Base-by-base conservation (phyloP, 2,329 filamentous ascomycete genomes). In the Botrytis paeoniae region DNA sequence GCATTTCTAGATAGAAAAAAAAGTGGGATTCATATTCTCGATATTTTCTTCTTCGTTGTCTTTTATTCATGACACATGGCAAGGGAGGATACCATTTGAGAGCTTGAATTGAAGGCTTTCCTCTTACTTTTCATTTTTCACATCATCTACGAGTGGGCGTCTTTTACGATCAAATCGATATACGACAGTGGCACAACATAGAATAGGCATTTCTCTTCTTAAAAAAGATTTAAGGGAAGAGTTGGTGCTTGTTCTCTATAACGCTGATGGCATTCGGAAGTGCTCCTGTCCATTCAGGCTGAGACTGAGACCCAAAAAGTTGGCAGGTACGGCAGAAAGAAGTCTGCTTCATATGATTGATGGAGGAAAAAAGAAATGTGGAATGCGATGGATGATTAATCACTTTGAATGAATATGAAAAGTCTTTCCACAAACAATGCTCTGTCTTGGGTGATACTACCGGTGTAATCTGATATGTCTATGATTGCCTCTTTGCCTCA, bases 221-320 rank as follows among this genome's bases (percentile, higher is more conserved):
- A 69, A 62, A 75, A 59, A 60, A 75, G 57, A 57, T 60, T 54
- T 72, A 76, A 75, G 74, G 73, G 74, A 75, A 71, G 73, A 78
- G 43, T 54, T 77, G 70, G 62, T 73, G 71, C 71, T 73, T 73
- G 71, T 75, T 71, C 73, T 75, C 76, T 75, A 74, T 75, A 73
- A 76, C 77, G 79, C 79, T 78, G 78, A 80, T 81, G 80, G 80
- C 78, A 80, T 77, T 80, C 76, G 80, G 80, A 81, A 81, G 80
- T 81, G 80, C 80, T 81, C 80, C 79, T 79, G 79, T 78, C 79
- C 80, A 81, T 80, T 77, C 75, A 78, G 75, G 76, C 76, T 75
- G 77, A 76, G 75, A 69, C 70, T 68, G 62, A 69, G 61, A 68
- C 59, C 59, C 41, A 70, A 70, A 64, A 62, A 51, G 69, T 60